Base-by-base conservation (phyloP, 345 rosid genomes). In the Cochlearia excelsa region DNA sequence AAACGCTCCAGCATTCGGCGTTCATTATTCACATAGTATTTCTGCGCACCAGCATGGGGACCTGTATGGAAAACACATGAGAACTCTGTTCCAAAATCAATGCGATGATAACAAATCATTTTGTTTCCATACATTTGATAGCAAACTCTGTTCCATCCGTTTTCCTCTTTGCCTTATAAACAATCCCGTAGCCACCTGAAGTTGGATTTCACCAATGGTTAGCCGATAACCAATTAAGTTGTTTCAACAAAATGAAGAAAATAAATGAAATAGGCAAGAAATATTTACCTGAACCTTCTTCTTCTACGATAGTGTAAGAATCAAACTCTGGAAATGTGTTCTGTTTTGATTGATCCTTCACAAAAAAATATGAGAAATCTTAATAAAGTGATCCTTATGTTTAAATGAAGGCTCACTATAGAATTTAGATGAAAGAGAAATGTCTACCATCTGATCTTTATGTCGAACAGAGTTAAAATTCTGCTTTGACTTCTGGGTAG, bases 101-200 rank as follows among this genome's bases (percentile, higher is more conserved):
- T 29, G 27, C 30, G 26, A 35, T 34, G 26, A 46, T 43, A 11
- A 56, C 9, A 63, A 57, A 63, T 51, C 54, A 63, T 38, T 51
- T 37, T 11, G 6, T 64, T 66, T 26, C 43, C 87, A 45, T 82
- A 93, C 99, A 87, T 82, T 93, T 93, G 70, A 93, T 89, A 64
- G 99, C 99, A 70, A 93, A 85, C 6, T 71, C 60, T 38, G 63
- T 69, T 54, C 92, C 95, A 70, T 89, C 96, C 61, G 9, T 60
- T 74, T 81, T 85, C 73, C 86, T 87, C 42, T 71, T 59, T 41
- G 96, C 97, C 67, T 85, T 81, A 65, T 87, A 93, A 50, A 93
- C 99, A 69, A 74, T 81, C 47, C 99, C 99, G 66, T 89, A 89
- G 54, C 99, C 99, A 55, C 99, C 99, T 93, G 77, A 69, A 62